Percentiles rank a stretch among this genome's conserved stretches.
Conservation (phyloP, 768 basidiomycete genomes). For the Kwoniella sp. region DNA sequence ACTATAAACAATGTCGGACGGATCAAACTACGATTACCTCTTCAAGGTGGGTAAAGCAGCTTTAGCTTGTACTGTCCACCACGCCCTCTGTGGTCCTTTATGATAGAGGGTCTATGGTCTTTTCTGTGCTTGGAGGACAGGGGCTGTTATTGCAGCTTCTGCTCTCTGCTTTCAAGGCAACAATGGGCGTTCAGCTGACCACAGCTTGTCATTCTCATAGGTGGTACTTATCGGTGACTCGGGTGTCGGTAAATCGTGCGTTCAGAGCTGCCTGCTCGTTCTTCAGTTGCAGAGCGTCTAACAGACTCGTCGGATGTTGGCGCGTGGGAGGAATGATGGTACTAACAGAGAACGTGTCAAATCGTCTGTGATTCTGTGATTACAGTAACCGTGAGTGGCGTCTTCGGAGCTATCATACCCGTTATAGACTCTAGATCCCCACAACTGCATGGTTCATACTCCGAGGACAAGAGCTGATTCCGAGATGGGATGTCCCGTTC, state of each 20-base stretch:
- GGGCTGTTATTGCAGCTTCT: too few species aligned
- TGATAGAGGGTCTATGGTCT: too few species aligned
- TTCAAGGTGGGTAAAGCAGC: constrained; percentile 74
- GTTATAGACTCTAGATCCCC: too few species aligned
- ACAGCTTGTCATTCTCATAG: constrained; percentile 58
- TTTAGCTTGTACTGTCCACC: too few species aligned
- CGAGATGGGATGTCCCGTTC: not conserved
- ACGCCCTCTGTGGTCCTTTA: too few species aligned
- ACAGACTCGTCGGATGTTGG: too few species aligned
- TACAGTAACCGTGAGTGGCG: constrained; percentile 66
- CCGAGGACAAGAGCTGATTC: not conserved
- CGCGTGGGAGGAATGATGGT: too few species aligned
- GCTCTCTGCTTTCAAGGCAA: too few species aligned
- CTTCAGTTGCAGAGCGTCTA: too few species aligned
- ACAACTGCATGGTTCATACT: too few species aligned
- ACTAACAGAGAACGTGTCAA: not conserved
- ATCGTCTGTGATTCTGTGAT: not conserved
- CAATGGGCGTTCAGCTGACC: constrained; percentile 2
- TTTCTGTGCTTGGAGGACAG: too few species aligned
- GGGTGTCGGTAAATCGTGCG: constrained; percentile 98
- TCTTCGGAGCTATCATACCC: not conserved
- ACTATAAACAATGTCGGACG: constrained; percentile 71
- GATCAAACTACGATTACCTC: constrained; percentile 95
- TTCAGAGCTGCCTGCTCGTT: constrained; percentile 41
- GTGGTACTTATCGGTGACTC: constrained; percentile 99